Evolutionary conservation across 306 rosid species (phyloP).

Genomic region (Gillenia trifoliata): DNA sequence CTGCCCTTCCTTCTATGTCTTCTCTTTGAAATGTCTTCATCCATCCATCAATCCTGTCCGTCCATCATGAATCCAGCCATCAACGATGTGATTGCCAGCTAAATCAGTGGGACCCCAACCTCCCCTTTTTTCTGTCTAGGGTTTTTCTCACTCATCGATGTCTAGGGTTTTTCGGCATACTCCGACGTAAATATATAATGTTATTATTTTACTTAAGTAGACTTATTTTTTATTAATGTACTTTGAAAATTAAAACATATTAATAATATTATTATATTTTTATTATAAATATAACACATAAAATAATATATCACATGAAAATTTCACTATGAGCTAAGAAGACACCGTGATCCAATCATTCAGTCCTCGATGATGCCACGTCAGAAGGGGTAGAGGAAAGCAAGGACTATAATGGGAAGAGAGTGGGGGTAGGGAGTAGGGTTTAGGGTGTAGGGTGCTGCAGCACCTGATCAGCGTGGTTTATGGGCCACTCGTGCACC

Average conservation of each 20-base stretch:
- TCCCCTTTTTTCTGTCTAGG: constrained; percentile 11
- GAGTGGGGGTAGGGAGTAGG: background rate
- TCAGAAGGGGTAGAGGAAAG: background rate
- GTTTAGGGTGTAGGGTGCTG: background rate
- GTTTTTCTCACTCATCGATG: background rate
- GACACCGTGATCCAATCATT: constrained; percentile 19
- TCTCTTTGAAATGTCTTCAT: background rate
- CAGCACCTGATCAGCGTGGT: constrained; percentile 52
- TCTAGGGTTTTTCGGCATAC: no score
- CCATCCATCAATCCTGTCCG: constrained; percentile 29
- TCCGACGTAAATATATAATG: no score
- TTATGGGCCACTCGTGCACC: constrained; percentile 45
- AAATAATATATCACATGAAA: no score
- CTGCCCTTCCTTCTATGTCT: background rate
- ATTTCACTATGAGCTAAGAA: no score
- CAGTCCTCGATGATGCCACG: constrained; percentile 14
- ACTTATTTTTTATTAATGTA: no score
- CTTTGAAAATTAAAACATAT: no score
- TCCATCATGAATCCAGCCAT: constrained; percentile 1
- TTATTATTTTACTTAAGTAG: no score
- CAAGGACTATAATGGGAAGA: background rate
- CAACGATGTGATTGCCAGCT: constrained; percentile 31
- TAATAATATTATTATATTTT: no score
- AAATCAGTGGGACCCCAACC: constrained; percentile 18
- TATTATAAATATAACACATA: no score